Percentiles rank a stretch among this genome's conserved stretches.
Evolutionary conservation across 352 stramenopile species (phyloP).

Genomic region (Globisporangium camurandrum): DNA sequence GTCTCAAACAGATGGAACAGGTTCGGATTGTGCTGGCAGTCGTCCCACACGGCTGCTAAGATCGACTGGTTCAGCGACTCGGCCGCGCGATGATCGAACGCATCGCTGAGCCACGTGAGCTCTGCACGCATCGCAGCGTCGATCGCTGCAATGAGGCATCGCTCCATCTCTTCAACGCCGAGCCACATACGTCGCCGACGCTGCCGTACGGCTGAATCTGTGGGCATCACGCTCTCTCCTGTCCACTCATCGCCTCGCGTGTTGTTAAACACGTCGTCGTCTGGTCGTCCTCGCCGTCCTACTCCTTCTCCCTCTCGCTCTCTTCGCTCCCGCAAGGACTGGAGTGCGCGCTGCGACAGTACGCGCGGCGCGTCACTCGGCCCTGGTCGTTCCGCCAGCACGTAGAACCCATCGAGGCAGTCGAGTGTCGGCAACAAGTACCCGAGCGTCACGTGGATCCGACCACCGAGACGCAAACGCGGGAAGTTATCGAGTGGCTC

Average conservation of each 20-base stretch:
- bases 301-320: too few species aligned
- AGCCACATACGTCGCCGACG: slow-evolving; percentile 48
- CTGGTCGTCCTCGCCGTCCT: too few species aligned
- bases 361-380: not conserved
- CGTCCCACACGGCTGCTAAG: slow-evolving; percentile 76
- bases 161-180: slow-evolving; percentile 70
- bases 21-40: slow-evolving; percentile 79
- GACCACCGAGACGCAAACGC: slow-evolving; percentile 43
- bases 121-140: slow-evolving; percentile 33
- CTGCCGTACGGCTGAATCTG: slow-evolving; percentile 8
- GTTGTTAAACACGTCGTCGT: too few species aligned
- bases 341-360: not conserved
- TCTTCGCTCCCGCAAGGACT: not conserved
- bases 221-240: not conserved
- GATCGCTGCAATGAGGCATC: slow-evolving; percentile 52
- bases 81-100: slow-evolving; percentile 53
- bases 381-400: slow-evolving; percentile 31
- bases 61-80: slow-evolving; percentile 70
- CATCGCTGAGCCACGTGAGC: slow-evolving; percentile 20
- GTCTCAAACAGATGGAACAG: slow-evolving; percentile 79
- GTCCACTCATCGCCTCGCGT: too few species aligned
- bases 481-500: slow-evolving; percentile 35
- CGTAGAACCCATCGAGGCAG: slow-evolving; percentile 62
- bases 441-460: slow-evolving; percentile 46
- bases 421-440: slow-evolving; percentile 71